phyloP scores from a whole-genome alignment of 257 asterid species.

The Oldenlandia corymbosa region DNA sequence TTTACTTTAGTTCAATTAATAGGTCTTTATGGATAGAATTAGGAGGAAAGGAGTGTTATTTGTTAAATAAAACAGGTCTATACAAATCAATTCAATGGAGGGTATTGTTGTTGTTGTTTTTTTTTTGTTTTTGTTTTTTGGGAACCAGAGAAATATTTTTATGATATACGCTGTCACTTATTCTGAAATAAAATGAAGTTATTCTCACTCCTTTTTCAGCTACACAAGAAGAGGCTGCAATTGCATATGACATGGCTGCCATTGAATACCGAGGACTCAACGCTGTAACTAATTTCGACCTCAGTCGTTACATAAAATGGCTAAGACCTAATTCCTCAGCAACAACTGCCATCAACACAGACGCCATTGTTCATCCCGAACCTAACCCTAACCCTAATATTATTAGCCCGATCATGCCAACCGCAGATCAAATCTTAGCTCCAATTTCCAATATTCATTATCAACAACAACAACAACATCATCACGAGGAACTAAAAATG shows the following conservation, averaged over 20 bases:
- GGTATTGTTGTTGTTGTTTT: no score
- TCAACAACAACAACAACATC: conserved; percentile 18
- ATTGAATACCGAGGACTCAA: conserved; percentile 77
- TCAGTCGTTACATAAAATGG: conserved; percentile 85
- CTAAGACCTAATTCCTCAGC: conserved; percentile 37
- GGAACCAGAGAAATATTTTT: no score
- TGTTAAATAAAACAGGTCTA: no score
- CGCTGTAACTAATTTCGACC: conserved; percentile 80
- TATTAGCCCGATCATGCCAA: conserved; percentile 16
- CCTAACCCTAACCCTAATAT: conserved; percentile 15
- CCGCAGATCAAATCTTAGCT: conserved; percentile 13
- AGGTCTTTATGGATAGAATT: no score
- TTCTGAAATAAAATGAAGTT: not conserved
- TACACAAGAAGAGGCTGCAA: conserved; percentile 86
- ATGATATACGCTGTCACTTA: no score
- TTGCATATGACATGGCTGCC: conserved; percentile 89
- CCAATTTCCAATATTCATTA: conserved; percentile 9
- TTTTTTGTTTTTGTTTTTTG: no score
- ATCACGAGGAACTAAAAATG: no score
- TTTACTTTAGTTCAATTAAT: no score
- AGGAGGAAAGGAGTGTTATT: no score
- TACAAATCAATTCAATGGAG: no score
- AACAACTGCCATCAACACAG: not conserved
- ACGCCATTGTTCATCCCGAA: not conserved
- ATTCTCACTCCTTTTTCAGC: conserved; percentile 32